A percentile compares a stretch with the other conserved stretches of the same genome.
Evolutionary conservation across 345 rosid species (phyloP).

Genomic region (Capsella bursapastoris): DNA sequence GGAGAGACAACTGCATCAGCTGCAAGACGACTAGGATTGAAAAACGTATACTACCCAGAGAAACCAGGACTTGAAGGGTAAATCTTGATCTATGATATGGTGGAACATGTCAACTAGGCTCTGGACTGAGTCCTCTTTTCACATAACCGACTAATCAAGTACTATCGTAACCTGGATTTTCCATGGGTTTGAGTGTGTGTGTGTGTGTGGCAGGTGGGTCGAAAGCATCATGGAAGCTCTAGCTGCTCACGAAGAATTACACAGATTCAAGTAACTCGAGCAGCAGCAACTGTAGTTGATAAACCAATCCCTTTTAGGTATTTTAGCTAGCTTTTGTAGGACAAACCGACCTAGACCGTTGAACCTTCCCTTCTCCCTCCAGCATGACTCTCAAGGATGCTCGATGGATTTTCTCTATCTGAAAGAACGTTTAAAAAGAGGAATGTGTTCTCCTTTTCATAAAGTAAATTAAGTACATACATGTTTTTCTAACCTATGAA

Average conservation of each 20-base stretch:
- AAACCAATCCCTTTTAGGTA: no score
- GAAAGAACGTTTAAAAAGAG: no score
- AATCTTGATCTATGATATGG: constrained; percentile 13
- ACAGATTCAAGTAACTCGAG: constrained; percentile 15
- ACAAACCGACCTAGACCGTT: no score
- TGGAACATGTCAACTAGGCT: constrained; percentile 7
- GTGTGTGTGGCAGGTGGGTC: constrained; percentile 70
- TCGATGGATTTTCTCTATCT: no score
- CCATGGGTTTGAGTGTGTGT: background rate
- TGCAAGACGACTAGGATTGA: constrained; percentile 75
- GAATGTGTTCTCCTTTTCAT: no score
- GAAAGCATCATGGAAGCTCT: constrained; percentile 79
- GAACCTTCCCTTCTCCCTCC: no score
- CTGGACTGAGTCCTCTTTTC: background rate
- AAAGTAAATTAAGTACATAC: no score
- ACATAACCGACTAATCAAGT: background rate
- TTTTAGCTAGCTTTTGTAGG: no score
- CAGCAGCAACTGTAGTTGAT: background rate
- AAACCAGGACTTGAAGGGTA: constrained; percentile 97
- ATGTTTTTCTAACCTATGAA: no score
- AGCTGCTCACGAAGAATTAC: constrained; percentile 44
- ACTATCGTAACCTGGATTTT: background rate
- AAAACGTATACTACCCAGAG: constrained; percentile 71
- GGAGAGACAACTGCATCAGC: constrained; percentile 96
- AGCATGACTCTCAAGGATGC: no score